phyloP scores from a whole-genome alignment of 2,329 filamentous ascomycete species.

The Neopestalotiopsis sp. region DNA sequence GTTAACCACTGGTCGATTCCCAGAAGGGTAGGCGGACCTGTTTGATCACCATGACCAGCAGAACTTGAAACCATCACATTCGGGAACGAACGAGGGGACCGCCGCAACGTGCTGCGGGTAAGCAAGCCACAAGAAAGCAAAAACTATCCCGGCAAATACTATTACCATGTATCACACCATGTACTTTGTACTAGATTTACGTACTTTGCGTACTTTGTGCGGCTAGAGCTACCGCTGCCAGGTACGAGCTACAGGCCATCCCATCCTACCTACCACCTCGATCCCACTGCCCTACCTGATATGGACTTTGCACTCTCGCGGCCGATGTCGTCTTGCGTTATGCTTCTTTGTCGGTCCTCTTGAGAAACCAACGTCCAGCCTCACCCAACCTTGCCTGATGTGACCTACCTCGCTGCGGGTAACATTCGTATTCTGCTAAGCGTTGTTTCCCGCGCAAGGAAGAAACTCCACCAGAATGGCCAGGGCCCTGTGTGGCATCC shows the following conservation, averaged over 20 bases:
- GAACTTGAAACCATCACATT: constrained; percentile 20
- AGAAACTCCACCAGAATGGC: constrained; percentile 6
- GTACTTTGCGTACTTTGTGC: constrained; percentile 10
- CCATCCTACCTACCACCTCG: not conserved
- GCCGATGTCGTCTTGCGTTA: not conserved
- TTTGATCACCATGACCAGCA: constrained; percentile 19
- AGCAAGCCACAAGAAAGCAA: constrained; percentile 2
- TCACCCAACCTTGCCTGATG: not conserved
- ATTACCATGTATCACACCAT: too few relatives aligned
- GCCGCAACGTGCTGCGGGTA: not conserved
- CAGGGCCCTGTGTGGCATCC: constrained; percentile 14
- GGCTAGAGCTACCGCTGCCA: not conserved
- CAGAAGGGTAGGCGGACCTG: constrained; percentile 18
- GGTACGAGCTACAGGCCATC: too few relatives aligned
- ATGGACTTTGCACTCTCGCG: not conserved
- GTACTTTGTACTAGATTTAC: not conserved
- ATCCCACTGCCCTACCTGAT: constrained; percentile 3
- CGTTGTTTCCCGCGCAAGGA: constrained; percentile 11
- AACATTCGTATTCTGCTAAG: constrained; percentile 11
- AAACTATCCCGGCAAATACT: too few relatives aligned
- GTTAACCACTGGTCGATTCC: not conserved
- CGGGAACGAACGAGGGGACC: not conserved
- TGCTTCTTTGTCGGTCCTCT: not conserved
- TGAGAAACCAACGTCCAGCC: not conserved
- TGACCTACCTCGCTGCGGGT: constrained; percentile 11